Base-by-base conservation (phyloP, 768 basidiomycete species). In the Hydnomerulius pinastri region DNA sequence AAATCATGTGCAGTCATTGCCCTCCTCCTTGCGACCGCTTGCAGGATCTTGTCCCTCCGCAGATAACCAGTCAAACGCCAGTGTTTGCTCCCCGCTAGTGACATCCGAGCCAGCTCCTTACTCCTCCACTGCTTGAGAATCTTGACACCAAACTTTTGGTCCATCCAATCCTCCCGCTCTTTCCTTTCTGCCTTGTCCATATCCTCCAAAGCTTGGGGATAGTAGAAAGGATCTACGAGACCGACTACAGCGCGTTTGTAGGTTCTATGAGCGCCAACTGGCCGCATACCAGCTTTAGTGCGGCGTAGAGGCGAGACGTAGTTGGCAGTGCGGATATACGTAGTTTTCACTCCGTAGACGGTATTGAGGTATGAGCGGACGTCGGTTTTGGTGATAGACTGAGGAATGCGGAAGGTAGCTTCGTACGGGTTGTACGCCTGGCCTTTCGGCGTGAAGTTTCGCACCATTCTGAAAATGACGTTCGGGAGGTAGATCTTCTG, bases 261-360 rank as follows among this genome's bases (percentile, higher is more conserved):
- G 18, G 85, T 86, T 57, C 76, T 77, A 59, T 78, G 55, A 44
- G 69, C 39, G 61, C 71, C 40, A 41, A 68, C 54, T 27, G 68
- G 57, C 11, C 68, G 57, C 36, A 65, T 68, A 41, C 67, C 58
- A 24, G 57, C 21, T 24, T 43, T 54, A 0, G 52, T 56, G 33
- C 76, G 70, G 9, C 64, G 62, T 17, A 79, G 60, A 37, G 85
- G 81, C 1, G 86, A 79, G 51, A 86, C 73, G 60, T 92, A 92
- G 73, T 90, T 91, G 76, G 91, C 90, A n/a, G 94, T 98, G 44
- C 94, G 91, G 54, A 98, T 92, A 68, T 95, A 97, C 6, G 93
- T 96, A 51, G 89, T 87, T 62, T 85, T 75, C 39, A 98, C 84
- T 53, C 90, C 90, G 59, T 98, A 98, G n/a, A 87, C 80, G 28